Evolutionary conservation across 164 flowering plant genomes (phyloP), one percentile per base, ranked within the genome.

Genomic region (Nymphaea colorata): DNA sequence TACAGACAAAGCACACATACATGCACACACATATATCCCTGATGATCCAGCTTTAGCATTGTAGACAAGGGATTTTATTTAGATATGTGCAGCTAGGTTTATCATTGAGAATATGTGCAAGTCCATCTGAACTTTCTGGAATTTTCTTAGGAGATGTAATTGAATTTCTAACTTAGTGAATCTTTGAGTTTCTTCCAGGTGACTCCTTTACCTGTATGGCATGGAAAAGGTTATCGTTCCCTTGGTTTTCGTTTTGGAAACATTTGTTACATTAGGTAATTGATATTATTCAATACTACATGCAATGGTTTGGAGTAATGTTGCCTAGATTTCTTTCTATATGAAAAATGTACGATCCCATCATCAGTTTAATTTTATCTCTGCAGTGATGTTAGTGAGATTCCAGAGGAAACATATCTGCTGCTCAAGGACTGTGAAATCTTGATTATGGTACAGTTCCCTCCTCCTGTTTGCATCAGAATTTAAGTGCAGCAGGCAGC

Each of bases 131-230:
- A 25, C 36, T 25, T 25, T 25, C 36, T 25, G 36, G 36, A 25
- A 25, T 25, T 25, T 25, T 25, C 36, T 25, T 25, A 25, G 36
- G 36, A 25, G 36, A 25, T 25, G 36, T 25, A 25, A 25, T 51
- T 51, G 57, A 51, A 51, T 15, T 51, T 51, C 57, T 51, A 3
- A 51, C 55, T 47, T 47, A 14, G 12, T 47, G 55, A 4, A 47
- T 47, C 57, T 51, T 15, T 51, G 57, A 51, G 8, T 0, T 67
- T 62, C 60, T 70, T 76, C 71, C 85, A 93, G 98, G 44, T 93
- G 69, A 91, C 85, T 66, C 98, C 97, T 68, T 81, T 93, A 81
- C 97, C 97, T 44, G 97, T 93, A 66, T 93, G 98, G 98, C 98
- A 91, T 82, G 97, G 98, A 42, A 68, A 60, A 67, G 86, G 79